Conservation (phyloP, 2,329 filamentous ascomycete species). For the Akanthomyces uredinophilus region DNA sequence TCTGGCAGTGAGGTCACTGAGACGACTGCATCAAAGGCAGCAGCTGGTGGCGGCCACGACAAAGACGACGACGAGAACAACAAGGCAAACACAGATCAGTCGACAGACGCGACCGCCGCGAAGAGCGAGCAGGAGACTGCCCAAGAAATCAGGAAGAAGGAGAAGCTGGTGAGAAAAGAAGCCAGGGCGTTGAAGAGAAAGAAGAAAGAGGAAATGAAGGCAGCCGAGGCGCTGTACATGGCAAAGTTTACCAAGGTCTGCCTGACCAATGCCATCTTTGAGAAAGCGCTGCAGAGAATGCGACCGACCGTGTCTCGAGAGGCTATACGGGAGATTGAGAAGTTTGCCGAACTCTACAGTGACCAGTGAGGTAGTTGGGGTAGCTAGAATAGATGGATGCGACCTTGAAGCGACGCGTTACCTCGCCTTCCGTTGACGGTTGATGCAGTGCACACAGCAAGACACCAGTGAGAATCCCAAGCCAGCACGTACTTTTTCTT, state of each 20-base stretch:
- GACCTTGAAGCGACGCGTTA: too few species aligned
- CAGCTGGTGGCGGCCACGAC: too few species aligned
- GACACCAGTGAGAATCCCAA: too few species aligned
- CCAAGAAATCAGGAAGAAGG: neutral
- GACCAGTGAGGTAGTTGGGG: neutral
- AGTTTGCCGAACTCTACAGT: neutral
- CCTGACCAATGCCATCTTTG: neutral
- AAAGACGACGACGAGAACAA: too few species aligned
- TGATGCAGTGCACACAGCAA: too few species aligned
- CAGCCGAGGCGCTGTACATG: neutral
- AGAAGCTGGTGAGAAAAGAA: neutral
- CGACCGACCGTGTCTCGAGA: neutral
- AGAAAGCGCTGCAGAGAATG: conserved; percentile 1
- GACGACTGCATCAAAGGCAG: neutral
- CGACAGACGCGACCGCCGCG: too few species aligned
- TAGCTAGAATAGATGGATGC: too few species aligned
- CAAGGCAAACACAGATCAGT: neutral
- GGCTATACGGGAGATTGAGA: neutral
- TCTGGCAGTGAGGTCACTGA: too few species aligned
- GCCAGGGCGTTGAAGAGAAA: neutral
- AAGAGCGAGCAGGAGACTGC: neutral
- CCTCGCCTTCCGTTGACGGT: too few species aligned
- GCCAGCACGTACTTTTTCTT: too few species aligned
- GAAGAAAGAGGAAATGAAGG: neutral
- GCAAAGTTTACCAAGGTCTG: neutral